A percentile compares a stretch with the other conserved stretches of the same genome.
phyloP scores from a whole-genome alignment of 2,329 filamentous ascomycete species.

The Westerdykella sp. region DNA sequence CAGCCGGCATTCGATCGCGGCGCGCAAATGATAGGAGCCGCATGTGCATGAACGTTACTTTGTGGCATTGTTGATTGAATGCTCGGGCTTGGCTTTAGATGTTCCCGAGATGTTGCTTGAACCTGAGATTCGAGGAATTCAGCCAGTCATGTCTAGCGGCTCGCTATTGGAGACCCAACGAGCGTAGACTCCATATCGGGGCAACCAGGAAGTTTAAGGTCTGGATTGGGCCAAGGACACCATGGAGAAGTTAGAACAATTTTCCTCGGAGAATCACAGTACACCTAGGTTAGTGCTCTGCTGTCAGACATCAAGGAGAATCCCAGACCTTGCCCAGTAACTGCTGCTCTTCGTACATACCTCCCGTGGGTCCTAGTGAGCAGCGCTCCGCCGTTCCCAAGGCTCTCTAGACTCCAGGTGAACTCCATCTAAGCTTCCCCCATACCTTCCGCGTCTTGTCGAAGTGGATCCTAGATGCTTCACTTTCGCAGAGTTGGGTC shows the following conservation, averaged over 20 bases:
- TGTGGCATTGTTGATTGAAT: too few species aligned
- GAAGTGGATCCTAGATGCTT: constrained; percentile 20
- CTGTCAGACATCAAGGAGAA: too few species aligned
- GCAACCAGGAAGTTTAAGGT: too few species aligned
- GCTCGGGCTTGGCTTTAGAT: too few species aligned
- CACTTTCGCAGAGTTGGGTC: not conserved
- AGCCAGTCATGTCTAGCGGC: not conserved
- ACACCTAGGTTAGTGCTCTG: too few species aligned
- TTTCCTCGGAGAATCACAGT: too few species aligned
- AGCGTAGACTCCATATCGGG: too few species aligned
- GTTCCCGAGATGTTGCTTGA: too few species aligned
- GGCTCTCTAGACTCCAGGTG: constrained; percentile 11
- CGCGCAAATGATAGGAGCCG: not conserved
- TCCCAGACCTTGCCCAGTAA: too few species aligned
- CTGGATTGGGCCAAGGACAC: too few species aligned
- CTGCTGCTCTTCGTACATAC: too few species aligned
- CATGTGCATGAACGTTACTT: constrained; percentile 8
- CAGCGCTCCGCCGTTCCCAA: constrained; percentile 8
- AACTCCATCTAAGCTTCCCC: constrained; percentile 22
- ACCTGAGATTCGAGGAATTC: not conserved
- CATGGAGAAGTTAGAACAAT: too few species aligned
- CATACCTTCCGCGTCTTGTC: constrained; percentile 24
- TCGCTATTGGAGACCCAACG: constrained; percentile 6
- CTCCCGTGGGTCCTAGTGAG: not conserved
- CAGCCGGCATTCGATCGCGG: not conserved